These are phyloP conservation scores for Plantago major DNA, from an alignment of 257 asterid genomes.

Conservation along the genomic window DNA sequence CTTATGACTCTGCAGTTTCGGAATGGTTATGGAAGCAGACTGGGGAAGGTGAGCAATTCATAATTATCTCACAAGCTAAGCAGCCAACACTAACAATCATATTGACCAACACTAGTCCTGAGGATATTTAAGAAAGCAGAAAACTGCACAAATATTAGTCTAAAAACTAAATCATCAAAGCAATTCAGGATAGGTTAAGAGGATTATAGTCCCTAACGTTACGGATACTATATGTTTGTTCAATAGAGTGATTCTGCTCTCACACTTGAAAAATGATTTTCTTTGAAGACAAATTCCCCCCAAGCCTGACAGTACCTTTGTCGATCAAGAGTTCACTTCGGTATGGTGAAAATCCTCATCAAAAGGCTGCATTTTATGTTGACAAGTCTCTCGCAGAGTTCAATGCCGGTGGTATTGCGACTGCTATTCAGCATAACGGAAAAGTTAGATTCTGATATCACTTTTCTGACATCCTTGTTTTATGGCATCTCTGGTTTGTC, in stretches of 20 bases:
- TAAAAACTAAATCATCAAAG: neutral
- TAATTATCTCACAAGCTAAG: slow-evolving; percentile 7
- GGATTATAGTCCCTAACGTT: neutral
- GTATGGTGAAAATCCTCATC: slow-evolving; percentile 98
- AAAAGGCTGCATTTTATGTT: slow-evolving; percentile 88
- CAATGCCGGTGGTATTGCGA: slow-evolving; percentile 92
- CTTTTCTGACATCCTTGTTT: slow-evolving; percentile 1
- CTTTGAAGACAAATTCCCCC: slow-evolving; percentile 74
- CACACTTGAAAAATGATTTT: slow-evolving; percentile 18
- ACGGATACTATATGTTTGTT: neutral
- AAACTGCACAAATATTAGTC: neutral
- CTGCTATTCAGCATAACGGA: slow-evolving; percentile 90
- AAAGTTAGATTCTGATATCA: slow-evolving; percentile 44
- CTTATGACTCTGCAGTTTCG: slow-evolving; percentile 98
- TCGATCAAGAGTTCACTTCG: slow-evolving; percentile 78
- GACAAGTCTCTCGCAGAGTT: slow-evolving; percentile 94
- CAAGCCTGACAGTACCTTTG: slow-evolving; percentile 66
- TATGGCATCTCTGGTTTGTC: slow-evolving; percentile 3
- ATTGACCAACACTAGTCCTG: neutral
- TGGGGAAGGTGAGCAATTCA: slow-evolving; percentile 51
- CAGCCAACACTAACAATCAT: neutral
- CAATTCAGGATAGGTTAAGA: neutral
- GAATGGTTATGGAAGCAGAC: slow-evolving; percentile 98
- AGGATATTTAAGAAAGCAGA: neutral
- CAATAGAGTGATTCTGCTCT: slow-evolving; percentile 2